Base-by-base conservation (phyloP, 805 yeast species). In the Metschnikowia similis region DNA sequence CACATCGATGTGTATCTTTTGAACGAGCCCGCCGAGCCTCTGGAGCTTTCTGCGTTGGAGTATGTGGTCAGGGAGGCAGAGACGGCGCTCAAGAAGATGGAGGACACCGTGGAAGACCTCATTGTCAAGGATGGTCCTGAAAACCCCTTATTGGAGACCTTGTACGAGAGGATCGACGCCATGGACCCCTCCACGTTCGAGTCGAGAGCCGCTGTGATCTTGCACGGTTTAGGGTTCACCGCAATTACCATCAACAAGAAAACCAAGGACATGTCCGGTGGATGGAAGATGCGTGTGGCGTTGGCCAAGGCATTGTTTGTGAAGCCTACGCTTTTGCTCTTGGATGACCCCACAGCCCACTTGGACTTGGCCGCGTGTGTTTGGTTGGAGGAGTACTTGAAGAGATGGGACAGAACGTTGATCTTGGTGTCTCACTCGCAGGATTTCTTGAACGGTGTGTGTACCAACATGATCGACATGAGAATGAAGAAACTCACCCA, bases 251-350 rank as follows among this genome's bases (percentile, higher is more conserved):
- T 94, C 65, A 79, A 81, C 67, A 94, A 94, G 81, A 86, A 85
- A 75, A 94, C 99, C 64, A 91, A 89, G 74, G 98, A 94, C 67
- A 94, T 94, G 99, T 89, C 97, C 66, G 99, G 99, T 82, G 99
- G 99, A 70, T 94, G 99, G 99, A 90, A 90, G 79, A 94, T 94
- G 99, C 89, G 99, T 77, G 99, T 94, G 55, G 98, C 99, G 41
- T 79, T 94, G 55, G 96, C 97, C 53, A 94, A 94, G 75, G 99
- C 99, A 30, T 80, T 94, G 62, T 94, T 94, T 78, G 98, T 94
- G 59, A 92, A 94, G 79, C 99, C 99, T 66, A 91, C 98, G 46
- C 75, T 94, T 61, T 78, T 94, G 66, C 76, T 94, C 62, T 83
- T 94, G 70, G 99, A 94, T 77, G 99, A 94, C 73, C 99, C 99